A percentile compares a stretch with the other conserved stretches of the same genome.
phyloP scores from a whole-genome alignment of 495 filamentous ascomycete genomes.

The Glutinoglossum americanum region DNA sequence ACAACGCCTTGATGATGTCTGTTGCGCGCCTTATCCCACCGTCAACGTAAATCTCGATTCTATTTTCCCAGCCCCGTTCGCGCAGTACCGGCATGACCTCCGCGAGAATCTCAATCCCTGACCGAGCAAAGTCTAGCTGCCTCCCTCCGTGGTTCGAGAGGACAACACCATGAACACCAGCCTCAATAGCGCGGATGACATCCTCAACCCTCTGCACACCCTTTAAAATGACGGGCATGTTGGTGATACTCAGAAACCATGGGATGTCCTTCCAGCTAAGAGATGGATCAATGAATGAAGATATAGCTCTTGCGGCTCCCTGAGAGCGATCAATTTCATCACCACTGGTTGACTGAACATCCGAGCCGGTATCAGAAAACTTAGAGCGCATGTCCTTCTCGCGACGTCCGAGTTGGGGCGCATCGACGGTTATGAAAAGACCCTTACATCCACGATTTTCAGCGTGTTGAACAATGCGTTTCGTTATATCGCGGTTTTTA shows the following conservation, averaged over 20 bases:
- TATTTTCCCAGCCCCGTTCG: conserved; percentile 56
- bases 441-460: conserved; percentile 85
- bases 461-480: conserved; percentile 76
- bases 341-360: conserved; percentile 46
- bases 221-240: conserved; percentile 93
- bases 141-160: conserved; percentile 93
- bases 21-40: conserved; percentile 78
- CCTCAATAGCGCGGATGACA: conserved; percentile 64
- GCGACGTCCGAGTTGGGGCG: conserved; percentile 79
- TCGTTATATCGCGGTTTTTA: conserved; percentile 79
- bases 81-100: conserved; percentile 92
- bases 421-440: conserved; percentile 96
- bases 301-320: conserved; percentile 82
- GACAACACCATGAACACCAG: conserved; percentile 76
- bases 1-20: conserved; percentile 91
- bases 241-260: conserved; percentile 81
- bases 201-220: conserved; percentile 94
- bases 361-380: conserved; percentile 68
- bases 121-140: conserved; percentile 85
- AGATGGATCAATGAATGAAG: conserved; percentile 81
- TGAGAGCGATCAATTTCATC: conserved; percentile 60
- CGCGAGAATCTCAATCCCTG: conserved; percentile 79
- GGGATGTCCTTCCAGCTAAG: conserved; percentile 88
- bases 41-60: conserved; percentile 80
- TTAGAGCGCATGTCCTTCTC: conserved; percentile 94